Evolutionary conservation across 2,329 filamentous ascomycete species (phyloP), one percentile per base, ranked within the genome.

Genomic region (Trichoderma cornu-damae): DNA sequence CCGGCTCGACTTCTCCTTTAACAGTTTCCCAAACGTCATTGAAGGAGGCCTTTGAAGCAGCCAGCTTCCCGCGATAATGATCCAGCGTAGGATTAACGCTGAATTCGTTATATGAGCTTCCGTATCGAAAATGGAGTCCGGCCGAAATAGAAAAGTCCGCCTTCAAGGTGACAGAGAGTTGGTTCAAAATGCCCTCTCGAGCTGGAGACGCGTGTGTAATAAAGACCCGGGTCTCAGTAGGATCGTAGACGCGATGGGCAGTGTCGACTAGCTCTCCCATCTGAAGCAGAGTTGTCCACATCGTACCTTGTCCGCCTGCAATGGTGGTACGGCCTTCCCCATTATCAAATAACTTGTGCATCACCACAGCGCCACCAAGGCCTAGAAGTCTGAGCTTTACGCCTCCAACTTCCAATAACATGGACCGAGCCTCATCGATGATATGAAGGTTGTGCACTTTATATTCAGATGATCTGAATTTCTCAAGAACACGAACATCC

Each of bases 1-100:
- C 94, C 20, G 93, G 89, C 76, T 96, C 90, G 12, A 99, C 94
- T 72, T 99, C 94, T 49, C 86, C 82, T 76, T 96, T 96, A 67
- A 99, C 94, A 1, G 94, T 99, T 73, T 99, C 94, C 94, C 94
- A 99, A 6, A 99, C 94, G 72, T 99, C 94, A 70, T 95, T 96
- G 79, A 99, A 99, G 0, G 94, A 97, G 1, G 94, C 93, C 75
- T 96, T 97, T 49, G 93, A 97, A 11, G 94, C 94, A 51, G 94
- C 93, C 55, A 99, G 85, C 80, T 99, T 99, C 70, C 94, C 95
- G 59, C 95, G 90, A 75, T 99, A 99, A 75, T 99, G 94, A 67
- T 99, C 94, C 56, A 99, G 80, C 0, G 93, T 96, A 2, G 94
- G 95, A 72, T 99, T 99, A 69, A 99, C 94, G 63, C 92, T 96